Base-by-base conservation (phyloP, 2,329 filamentous ascomycete species). In the Drechmeria coniospora region DNA sequence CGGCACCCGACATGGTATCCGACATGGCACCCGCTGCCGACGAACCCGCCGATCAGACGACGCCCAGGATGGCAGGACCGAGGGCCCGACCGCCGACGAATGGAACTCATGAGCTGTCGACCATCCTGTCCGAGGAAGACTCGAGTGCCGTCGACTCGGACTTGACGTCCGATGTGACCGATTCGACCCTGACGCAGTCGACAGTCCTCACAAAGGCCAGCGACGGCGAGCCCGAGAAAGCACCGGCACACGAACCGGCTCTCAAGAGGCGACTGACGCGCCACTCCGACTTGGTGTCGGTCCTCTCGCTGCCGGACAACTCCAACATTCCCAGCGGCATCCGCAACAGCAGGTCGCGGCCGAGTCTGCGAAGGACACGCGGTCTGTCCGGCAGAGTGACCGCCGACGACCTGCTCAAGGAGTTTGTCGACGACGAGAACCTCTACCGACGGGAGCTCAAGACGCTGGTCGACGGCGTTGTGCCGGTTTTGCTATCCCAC, bases 251-350 rank as follows among this genome's bases (percentile, higher is more conserved):
- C 40, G 64, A 57, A 35, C 53, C 64, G 2, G 64, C 61, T 23
- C 57, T 82, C 19, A 82, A 79, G 49, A 70, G 82, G 36, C 73
- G 79, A 33, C 65, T 93, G 21, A 93, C 86, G 4, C 92, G 81
- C 33, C 86, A 95, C 52, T 84, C 84, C 11, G 90, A 98, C 50
- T 63, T 98, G 15, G 82, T 98, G 21, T 95, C 90, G 1, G 83
- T 93, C 3, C 61, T 98, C 7, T 95, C 86, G 0, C 56, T 82
- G 32, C 74, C 77, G 0, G 63, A 74, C 33, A 57, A 71, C 31
- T 53, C 53, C 20, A 54, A 57, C 15, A 56, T 68, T 19, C 65
- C 70, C 27, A 65, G 65, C 26, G 65, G 75, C 32, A 68, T 66
- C 33, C 73, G 65, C 44, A 84, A 77, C 45, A 72, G 82, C 34